Base-by-base conservation (phyloP, 116 monocot genomes). In the Cymodocea nodosa region DNA sequence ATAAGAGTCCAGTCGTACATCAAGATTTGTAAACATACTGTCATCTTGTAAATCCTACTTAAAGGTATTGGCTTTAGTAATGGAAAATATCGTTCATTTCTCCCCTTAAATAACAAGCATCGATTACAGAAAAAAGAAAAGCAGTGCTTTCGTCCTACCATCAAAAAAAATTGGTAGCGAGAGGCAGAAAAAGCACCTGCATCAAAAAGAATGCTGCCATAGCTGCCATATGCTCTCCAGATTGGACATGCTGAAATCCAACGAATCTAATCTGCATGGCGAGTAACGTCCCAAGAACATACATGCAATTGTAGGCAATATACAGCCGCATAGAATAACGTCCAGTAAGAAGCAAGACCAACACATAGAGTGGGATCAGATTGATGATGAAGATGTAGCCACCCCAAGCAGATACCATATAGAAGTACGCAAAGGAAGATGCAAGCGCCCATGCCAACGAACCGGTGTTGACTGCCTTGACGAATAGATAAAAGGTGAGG, bases 341-440 rank as follows among this genome's bases (percentile, higher is more conserved):
- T 70, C 97, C 97, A 0, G 83, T 91, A 19, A 97, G 76, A 68
- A 97, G 74, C 61, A 97, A 62, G 65, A 97, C 91, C 71, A 97
- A 59, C 22, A 91, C 97, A 64, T 97, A 91, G 9, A 97, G 75
- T 3, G 97, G 97, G 50, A 97, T 58, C 23, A 97, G 62, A 52
- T 97, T 97, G 51, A 97, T 97, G 24, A 97, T 91, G 52, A 91
- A 97, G 25, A 97, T 91, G 12, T 97, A 97, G 14, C 97, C 97
- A 56, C 97, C 97, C 97, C 97, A 97, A 2, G 91, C 91, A 0
- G 97, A 97, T 52, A 97, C 97, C 97, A 97, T 97, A 56, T 97
- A 97, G 69, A 97, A 97, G 69, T 97, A 97, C 30, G 83, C 88
- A 19, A 91, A 85, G 1, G 97, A 91, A 15, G 97, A 83, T 0